These are phyloP conservation scores for Exophiala spinifera DNA, from an alignment of 2,329 filamentous ascomycete genomes.

Conservation along the genomic window DNA sequence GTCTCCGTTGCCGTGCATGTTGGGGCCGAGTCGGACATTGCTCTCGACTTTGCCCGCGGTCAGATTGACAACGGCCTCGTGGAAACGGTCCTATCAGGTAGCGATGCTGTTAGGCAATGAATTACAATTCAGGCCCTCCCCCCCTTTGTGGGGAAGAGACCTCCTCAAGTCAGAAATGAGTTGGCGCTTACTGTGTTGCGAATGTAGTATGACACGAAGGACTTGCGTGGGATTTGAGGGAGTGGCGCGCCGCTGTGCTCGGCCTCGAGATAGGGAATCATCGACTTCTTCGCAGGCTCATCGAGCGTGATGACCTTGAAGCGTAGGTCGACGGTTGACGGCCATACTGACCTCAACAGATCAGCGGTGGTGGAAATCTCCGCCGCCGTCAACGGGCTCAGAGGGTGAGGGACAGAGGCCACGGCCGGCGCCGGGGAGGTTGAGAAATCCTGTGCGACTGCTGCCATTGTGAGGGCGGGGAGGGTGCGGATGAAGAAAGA, in stretches of 20 bases:
- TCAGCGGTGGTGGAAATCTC: constrained; percentile 32
- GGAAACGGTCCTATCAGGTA: constrained; percentile 51
- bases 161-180: constrained; percentile 37
- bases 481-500: background rate
- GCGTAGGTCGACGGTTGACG: constrained; percentile 34
- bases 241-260: constrained; percentile 54
- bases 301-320: constrained; percentile 67
- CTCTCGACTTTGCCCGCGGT: constrained; percentile 47
- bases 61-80: constrained; percentile 55
- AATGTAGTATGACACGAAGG: constrained; percentile 50
- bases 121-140: too few species aligned
- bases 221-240: constrained; percentile 51
- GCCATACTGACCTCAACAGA: constrained; percentile 31
- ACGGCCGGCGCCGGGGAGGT: constrained; percentile 20
- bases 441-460: constrained; percentile 21
- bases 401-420: constrained; percentile 28
- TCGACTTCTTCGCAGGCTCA: constrained; percentile 60
- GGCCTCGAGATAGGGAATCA: constrained; percentile 60
- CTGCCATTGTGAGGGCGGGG: constrained; percentile 17
- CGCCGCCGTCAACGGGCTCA: constrained; percentile 31
- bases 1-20: constrained; percentile 56
- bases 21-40: constrained; percentile 51
- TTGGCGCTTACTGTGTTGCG: constrained; percentile 49
- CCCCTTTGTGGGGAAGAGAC: too few species aligned
- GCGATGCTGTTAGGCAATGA: constrained; percentile 39